These are phyloP conservation scores for Carex myosuroides DNA, from an alignment of 176 grass and related monocot genomes.

Conservation along the genomic window DNA sequence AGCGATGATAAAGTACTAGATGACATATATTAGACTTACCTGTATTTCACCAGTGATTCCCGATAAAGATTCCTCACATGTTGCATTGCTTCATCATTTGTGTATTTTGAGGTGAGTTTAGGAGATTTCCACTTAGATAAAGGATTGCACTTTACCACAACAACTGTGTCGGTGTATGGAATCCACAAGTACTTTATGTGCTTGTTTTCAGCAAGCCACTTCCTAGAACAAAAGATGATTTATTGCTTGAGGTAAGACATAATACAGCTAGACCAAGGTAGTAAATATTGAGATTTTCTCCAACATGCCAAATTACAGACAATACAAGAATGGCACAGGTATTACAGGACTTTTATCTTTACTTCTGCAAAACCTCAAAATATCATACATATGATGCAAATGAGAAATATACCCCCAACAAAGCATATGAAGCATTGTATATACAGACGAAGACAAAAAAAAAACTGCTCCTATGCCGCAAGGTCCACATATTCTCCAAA, in stretches of 20 bases:
- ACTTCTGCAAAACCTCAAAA: neutral
- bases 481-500: neutral
- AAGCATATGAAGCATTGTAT: neutral
- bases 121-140: slow-evolving; percentile 64
- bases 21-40: slow-evolving; percentile 26
- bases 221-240: slow-evolving; percentile 37
- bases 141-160: slow-evolving; percentile 78
- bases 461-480: neutral
- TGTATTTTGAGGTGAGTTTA: slow-evolving; percentile 66
- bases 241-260: neutral
- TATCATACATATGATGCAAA: neutral
- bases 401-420: neutral
- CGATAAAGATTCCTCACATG: slow-evolving; percentile 66
- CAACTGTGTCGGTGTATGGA: slow-evolving; percentile 64
- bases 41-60: slow-evolving; percentile 64
- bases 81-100: slow-evolving; percentile 71
- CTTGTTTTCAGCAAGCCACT: slow-evolving; percentile 82
- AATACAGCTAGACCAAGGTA: neutral
- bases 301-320: neutral
- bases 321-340: neutral
- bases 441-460: neutral
- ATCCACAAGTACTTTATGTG: slow-evolving; percentile 89
- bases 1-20: neutral
- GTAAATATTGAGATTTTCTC: neutral
- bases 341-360: neutral